These are phyloP conservation scores for Manihot esculenta DNA, from an alignment of 441 rosid species.

Conservation along the genomic window DNA sequence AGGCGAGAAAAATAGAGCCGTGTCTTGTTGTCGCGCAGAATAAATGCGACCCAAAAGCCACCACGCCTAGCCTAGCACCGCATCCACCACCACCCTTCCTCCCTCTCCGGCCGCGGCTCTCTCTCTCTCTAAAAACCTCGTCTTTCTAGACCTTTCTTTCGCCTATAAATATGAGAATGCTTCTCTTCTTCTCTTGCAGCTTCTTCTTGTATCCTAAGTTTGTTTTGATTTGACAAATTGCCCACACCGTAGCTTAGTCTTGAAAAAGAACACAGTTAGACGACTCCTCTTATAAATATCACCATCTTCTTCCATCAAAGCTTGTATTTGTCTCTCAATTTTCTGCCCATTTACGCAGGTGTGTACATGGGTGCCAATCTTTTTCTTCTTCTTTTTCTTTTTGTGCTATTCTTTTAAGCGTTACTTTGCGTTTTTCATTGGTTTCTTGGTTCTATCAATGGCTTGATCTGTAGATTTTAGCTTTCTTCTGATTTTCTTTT, in stretches of 20 bases:
- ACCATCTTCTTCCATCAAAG: neutral
- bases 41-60: slow-evolving; percentile 48
- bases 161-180: slow-evolving; percentile 26
- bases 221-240: slow-evolving; percentile 22
- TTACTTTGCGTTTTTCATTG: slow-evolving; percentile 1
- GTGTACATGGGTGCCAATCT: slow-evolving; percentile 17
- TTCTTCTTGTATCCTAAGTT: slow-evolving; percentile 15
- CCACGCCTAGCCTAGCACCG: no score
- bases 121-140: neutral
- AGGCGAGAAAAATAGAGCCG: slow-evolving; percentile 16
- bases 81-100: neutral
- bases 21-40: slow-evolving; percentile 24
- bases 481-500: neutral
- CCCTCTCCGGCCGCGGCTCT: neutral
- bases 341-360: slow-evolving; percentile 39
- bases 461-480: slow-evolving; percentile 18
- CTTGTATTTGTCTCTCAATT: slow-evolving; percentile 14
- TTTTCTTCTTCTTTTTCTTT: no score
- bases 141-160: slow-evolving; percentile 12
- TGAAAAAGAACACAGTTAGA: neutral
- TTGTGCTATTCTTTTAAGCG: neutral
- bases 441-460: neutral
- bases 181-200: slow-evolving; percentile 19
- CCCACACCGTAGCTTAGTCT: neutral
- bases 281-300: neutral